Base-by-base conservation (phyloP, 2,329 filamentous ascomycete genomes). In the Dissoconium aciculare region DNA sequence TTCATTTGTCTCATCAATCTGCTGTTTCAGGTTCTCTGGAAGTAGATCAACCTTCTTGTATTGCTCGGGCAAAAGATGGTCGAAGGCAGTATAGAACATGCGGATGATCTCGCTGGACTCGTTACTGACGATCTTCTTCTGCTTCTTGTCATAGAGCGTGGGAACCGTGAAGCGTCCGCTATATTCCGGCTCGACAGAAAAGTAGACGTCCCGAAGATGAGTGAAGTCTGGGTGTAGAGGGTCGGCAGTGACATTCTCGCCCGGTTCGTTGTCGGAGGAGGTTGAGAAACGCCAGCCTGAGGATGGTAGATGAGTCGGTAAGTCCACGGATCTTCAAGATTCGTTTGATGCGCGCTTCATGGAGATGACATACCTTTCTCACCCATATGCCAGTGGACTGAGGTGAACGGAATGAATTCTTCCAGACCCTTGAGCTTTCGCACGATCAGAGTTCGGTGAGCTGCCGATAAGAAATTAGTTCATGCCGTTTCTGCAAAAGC, bases 41-140 rank as follows among this genome's bases (percentile, higher is more conserved):
- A 64, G 52, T 4, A 66, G 48, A 29, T 63, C 60, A 1, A 66
- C 30, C 1, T 52, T 47, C 37, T 53, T 57, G 44, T 58, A 58
- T 41, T 62, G 50, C 30, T 48, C 43, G 2, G 55, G 55, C n/a
- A 66, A 42, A 14, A 64, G 28, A 23, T 58, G 50, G 35, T 95
- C 75, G 51, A 95, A 95, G 54, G 73, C 80, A 25, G 66, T 67
- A 51, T 80, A 80, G 38, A 94, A 63, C 80, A 93, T 92, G 51
- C 85, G 75, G 53, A 93, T 74, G 52, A 94, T 93, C 60, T 94
- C 85, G 43, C 76, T 75, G 55, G 78, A 83, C 66, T 93, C 85
- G 44, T 94, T 94, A 69, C 69, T 89, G 39, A 93, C 84, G 49
- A 93, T 91, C 17, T 63, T 69, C 47, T 74, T 68, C 31, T 63